Percentiles rank a stretch among this genome's conserved stretches.
phyloP scores from a whole-genome alignment of 192 early-diverging fungal genomes.

The Thamnidium elegans region DNA sequence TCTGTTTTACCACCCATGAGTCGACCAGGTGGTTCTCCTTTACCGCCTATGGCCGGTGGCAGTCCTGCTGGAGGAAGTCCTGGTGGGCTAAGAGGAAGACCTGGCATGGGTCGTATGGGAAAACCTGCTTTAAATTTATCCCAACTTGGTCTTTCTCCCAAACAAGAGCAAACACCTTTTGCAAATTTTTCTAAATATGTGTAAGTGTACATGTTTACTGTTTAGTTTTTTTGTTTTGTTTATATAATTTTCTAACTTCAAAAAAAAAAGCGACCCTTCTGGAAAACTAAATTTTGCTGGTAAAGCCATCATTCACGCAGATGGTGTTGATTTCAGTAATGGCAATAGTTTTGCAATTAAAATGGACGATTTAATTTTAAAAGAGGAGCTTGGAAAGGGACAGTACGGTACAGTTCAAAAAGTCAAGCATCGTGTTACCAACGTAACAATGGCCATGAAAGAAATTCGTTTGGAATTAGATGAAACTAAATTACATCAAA shows the following conservation, averaged over 20 bases:
- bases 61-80: slow-evolving; percentile 1
- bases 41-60: slow-evolving; percentile 20
- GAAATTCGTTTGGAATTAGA: slow-evolving; percentile 93
- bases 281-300: slow-evolving; percentile 90
- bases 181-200: slow-evolving; percentile 66
- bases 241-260: not conserved
- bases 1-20: slow-evolving; percentile 29
- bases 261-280: slow-evolving; percentile 63
- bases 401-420: slow-evolving; percentile 94
- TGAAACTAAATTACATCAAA: slow-evolving; percentile 84
- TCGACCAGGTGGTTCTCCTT: slow-evolving; percentile 11
- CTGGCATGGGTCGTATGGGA: slow-evolving; percentile 8
- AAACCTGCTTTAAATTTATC: slow-evolving; percentile 27
- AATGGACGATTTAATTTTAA: slow-evolving; percentile 76
- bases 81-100: slow-evolving; percentile 1
- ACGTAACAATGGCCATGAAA: slow-evolving; percentile 87
- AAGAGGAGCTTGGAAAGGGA: slow-evolving; percentile 83
- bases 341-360: slow-evolving; percentile 86
- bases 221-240: slow-evolving; percentile 4
- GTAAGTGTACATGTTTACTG: slow-evolving; percentile 39
- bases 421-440: slow-evolving; percentile 83
- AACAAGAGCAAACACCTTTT: slow-evolving; percentile 51
- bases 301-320: slow-evolving; percentile 86
- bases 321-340: slow-evolving; percentile 89
- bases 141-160: slow-evolving; percentile 26